A percentile compares a stretch with the other conserved stretches of the same genome.
Conservation (phyloP, 805 yeast genomes). For the Pichia occidentalis region DNA sequence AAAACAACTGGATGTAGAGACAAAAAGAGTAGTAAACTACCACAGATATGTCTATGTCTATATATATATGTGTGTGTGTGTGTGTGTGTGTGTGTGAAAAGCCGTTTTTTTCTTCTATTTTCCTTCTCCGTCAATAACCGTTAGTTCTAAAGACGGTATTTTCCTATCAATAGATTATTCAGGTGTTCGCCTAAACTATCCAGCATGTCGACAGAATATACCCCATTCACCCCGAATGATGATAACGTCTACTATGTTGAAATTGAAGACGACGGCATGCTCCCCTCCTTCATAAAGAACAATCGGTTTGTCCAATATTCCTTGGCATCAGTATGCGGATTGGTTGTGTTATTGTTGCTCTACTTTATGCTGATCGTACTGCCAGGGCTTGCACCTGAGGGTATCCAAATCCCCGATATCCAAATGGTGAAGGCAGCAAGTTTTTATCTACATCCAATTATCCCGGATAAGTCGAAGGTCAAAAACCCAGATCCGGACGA, state of each 20-base stretch:
- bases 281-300: conserved; percentile 9
- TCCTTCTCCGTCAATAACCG: neutral
- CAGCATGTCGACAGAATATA: conserved; percentile 9
- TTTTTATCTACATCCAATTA: conserved; percentile 28
- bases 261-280: conserved; percentile 16
- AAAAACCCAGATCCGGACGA: conserved; percentile 19
- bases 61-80: too few relatives aligned
- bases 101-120: neutral
- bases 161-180: too few relatives aligned
- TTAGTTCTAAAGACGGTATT: too few relatives aligned
- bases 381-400: conserved; percentile 31
- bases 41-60: neutral
- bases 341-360: conserved; percentile 18
- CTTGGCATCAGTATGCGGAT: conserved; percentile 5
- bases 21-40: too few relatives aligned
- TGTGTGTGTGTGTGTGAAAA: neutral
- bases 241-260: conserved; percentile 11
- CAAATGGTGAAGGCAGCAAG: conserved; percentile 19
- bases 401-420: conserved; percentile 23
- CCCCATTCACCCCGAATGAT: conserved; percentile 8
- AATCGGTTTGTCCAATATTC: conserved; percentile 11
- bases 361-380: conserved; percentile 26
- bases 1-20: too few relatives aligned
- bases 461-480: conserved; percentile 11
- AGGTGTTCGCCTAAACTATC: too few relatives aligned